A percentile compares a stretch with the other conserved stretches of the same genome.
Evolutionary conservation across 2,329 filamentous ascomycete genomes (phyloP).

Genomic region (Fusarium xyrophilum): DNA sequence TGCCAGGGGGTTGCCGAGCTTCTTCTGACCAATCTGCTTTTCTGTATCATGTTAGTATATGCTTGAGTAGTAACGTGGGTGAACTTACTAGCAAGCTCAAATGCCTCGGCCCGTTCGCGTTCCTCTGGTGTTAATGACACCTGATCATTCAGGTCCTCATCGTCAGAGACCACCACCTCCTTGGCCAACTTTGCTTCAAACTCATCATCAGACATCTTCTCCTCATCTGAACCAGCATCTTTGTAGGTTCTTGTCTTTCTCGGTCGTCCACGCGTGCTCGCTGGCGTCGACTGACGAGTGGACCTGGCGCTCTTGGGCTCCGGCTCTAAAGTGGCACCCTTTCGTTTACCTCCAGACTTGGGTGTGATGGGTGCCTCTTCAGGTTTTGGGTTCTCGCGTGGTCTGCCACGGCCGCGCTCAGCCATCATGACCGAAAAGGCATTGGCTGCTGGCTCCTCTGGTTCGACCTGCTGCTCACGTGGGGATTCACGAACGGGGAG

Average conservation of each 20-base stretch:
- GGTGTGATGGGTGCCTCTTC: conserved; percentile 30
- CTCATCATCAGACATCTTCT: conserved; percentile 76
- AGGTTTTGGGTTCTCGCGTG: conserved; percentile 38
- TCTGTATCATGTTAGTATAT: conserved; percentile 54
- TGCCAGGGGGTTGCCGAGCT: conserved; percentile 90
- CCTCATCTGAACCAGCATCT: conserved; percentile 65
- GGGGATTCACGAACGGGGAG: conserved; percentile 50
- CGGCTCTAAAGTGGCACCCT: conserved; percentile 44
- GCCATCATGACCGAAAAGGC: conserved; percentile 64
- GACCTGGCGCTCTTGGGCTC: conserved; percentile 75
- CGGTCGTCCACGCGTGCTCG: conserved; percentile 58
- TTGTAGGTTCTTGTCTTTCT: conserved; percentile 59
- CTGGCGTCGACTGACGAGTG: conserved; percentile 77
- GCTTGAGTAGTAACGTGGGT: accelerated
- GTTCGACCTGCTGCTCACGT: conserved; percentile 42
- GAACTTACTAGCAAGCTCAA: conserved; percentile 77
- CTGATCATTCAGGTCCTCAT: conserved; percentile 44
- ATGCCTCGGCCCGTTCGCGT: conserved; percentile 67
- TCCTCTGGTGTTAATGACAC: conserved; percentile 61
- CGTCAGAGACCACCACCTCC: conserved; percentile 57
- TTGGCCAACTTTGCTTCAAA: conserved; percentile 81
- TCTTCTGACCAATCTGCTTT: conserved; percentile 87
- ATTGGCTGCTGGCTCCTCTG: conserved; percentile 44
- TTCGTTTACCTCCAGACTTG: conserved; percentile 44
- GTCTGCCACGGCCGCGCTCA: conserved; percentile 43